These are phyloP conservation scores for Hymenoscyphus fructigenus DNA, from an alignment of 2,329 filamentous ascomycete species.

Conservation along the genomic window DNA sequence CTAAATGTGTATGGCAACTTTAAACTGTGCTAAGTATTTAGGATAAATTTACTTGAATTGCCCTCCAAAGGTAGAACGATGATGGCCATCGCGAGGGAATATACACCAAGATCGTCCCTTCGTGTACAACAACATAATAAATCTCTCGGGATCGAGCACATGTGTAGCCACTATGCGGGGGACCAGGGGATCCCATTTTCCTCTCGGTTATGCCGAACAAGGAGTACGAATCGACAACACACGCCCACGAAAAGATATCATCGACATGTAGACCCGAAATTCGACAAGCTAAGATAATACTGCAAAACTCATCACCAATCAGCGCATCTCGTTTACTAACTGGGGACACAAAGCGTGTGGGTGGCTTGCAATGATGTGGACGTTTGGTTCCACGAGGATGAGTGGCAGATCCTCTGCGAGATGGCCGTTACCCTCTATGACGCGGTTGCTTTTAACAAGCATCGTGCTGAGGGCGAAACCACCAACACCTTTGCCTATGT, in stretches of 20 bases:
- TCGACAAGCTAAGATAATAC: no score
- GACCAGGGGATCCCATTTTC: not conserved
- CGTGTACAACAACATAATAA: not conserved
- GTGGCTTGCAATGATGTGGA: slow-evolving; percentile 2
- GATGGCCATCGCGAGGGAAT: no score
- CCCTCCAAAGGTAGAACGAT: no score
- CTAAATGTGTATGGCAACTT: no score
- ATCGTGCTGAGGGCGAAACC: not conserved
- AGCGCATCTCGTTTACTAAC: no score
- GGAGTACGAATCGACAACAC: no score
- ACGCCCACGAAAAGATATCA: no score
- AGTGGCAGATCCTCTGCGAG: not conserved
- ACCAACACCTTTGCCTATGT: not conserved
- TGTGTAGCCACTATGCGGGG: not conserved
- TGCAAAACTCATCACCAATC: no score
- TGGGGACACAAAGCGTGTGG: no score
- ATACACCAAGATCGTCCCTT: not conserved
- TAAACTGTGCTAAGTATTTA: no score
- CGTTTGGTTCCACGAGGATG: not conserved
- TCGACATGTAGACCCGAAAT: no score
- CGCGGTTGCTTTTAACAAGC: not conserved
- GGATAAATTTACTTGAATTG: no score
- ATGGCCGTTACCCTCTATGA: not conserved
- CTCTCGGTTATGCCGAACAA: not conserved
- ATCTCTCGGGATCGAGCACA: not conserved